Evolutionary conservation across 345 rosid genomes (phyloP), one percentile per base, ranked within the genome.

Genomic region (Acer negundo): DNA sequence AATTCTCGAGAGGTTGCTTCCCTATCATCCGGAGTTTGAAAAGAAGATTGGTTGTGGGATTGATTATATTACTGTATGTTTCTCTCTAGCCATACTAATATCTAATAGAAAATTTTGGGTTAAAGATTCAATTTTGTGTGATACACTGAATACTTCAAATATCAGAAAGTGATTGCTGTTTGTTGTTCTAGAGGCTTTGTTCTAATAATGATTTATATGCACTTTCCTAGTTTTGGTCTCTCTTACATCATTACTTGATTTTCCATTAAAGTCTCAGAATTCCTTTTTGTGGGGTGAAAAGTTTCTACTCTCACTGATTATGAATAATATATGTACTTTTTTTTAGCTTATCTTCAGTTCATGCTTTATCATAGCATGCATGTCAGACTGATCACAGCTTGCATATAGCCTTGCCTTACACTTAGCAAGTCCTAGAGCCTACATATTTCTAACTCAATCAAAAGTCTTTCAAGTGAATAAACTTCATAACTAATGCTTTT

Each of bases 21-120:
- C 97, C 1, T 86, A 87, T 81, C 99, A 96, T 83, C 98, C 97
- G 0, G 94, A 88, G 31, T 85, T 28, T 53, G 87, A 92, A 77
- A 86, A 87, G 88, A 96, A 96, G 86, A 87, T 89, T 5, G 99
- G 99, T 38, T 85, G 89, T 79, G 98, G 99, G 69, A 87, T 94
- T 65, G 97, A 90, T 82, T 87, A 86, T 78, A 88, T 94, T 77
- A 91, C 91, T 71, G 97, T 96, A 89, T 74, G 89, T 75, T 70
- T 77, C 74, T 69, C 59, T 44, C 12, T 35, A 35, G 22, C 64
- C 16, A 70, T 74, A 20, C 62, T 0, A 23, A 73, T 73, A 40
- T 51, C 23, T 53, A 4, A 28, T 53, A 26, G 7, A 46, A 42
- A 2, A 9, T 1, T 2, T 10, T 70, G 62, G 31, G 51, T 44